These are phyloP conservation scores for Calonectria multiphialidica DNA, from an alignment of 2,329 filamentous ascomycete species.

Conservation along the genomic window DNA sequence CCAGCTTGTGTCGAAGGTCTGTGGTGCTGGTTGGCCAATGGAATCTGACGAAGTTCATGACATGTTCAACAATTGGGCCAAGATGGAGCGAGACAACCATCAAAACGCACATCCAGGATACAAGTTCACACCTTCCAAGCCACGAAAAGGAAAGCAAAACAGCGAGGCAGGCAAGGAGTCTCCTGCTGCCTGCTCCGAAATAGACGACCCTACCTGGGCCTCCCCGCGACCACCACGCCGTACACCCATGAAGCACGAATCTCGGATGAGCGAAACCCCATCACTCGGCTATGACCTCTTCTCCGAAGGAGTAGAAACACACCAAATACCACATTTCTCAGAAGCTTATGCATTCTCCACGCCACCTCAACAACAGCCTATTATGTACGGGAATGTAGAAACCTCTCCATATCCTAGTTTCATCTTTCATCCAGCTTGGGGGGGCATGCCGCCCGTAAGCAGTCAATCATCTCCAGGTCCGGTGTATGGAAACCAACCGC, in stretches of 20 bases:
- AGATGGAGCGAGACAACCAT: slow-evolving; percentile 86
- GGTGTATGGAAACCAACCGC: neutral
- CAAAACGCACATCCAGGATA: slow-evolving; percentile 88
- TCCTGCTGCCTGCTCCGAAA: slow-evolving; percentile 26
- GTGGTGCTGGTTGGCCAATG: slow-evolving; percentile 86
- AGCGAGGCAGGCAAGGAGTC: slow-evolving; percentile 28
- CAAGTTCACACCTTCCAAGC: slow-evolving; percentile 91
- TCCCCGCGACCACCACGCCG: slow-evolving; percentile 17
- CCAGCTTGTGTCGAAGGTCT: slow-evolving; percentile 90
- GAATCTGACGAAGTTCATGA: slow-evolving; percentile 80
- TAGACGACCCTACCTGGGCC: slow-evolving; percentile 38
- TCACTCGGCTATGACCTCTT: slow-evolving; percentile 29
- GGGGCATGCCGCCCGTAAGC: slow-evolving; percentile 23
- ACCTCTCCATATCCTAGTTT: slow-evolving; percentile 27
- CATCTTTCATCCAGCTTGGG: slow-evolving; percentile 13
- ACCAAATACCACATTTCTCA: slow-evolving; percentile 21
- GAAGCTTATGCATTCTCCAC: slow-evolving; percentile 31
- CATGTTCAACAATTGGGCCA: slow-evolving; percentile 83
- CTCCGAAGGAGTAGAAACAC: slow-evolving; percentile 12
- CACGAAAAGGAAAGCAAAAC: slow-evolving; percentile 56
- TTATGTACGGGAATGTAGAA: slow-evolving; percentile 30
- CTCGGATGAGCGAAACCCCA: slow-evolving; percentile 34
- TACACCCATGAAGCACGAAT: slow-evolving; percentile 22
- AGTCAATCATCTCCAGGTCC: slow-evolving; percentile 36
- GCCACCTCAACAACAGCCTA: slow-evolving; percentile 19